Percentiles rank a stretch among this genome's conserved stretches.
Conservation (phyloP, 2,329 filamentous ascomycete genomes). For the Hymenoscyphus occultus region DNA sequence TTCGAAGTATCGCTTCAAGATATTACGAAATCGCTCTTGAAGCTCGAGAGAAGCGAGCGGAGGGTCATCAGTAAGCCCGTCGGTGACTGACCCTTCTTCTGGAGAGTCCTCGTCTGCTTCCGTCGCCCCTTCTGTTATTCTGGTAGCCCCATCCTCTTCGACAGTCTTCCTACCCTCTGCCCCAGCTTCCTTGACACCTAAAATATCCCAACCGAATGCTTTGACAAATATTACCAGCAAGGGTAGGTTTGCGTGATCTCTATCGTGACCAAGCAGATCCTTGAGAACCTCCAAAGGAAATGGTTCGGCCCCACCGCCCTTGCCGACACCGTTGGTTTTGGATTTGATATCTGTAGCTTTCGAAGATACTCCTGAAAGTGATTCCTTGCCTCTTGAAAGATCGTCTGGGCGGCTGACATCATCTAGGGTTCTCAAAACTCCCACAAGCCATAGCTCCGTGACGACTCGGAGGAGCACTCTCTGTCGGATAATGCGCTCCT, state of each 20-base stretch:
- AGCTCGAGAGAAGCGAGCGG: constrained; percentile 74
- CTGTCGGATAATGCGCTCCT: constrained; percentile 84
- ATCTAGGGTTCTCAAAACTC: constrained; percentile 76
- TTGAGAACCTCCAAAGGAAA: constrained; percentile 98
- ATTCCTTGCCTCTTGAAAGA: constrained; percentile 51
- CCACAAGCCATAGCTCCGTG: constrained; percentile 94
- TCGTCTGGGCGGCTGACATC: constrained; percentile 62
- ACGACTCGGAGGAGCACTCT: constrained; percentile 83
- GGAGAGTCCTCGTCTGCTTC: constrained; percentile 48
- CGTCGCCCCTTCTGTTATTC: constrained; percentile 40
- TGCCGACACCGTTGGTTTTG: constrained; percentile 52
- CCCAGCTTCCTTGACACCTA: constrained; percentile 71
- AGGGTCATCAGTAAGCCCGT: constrained; percentile 56
- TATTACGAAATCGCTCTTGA: constrained; percentile 80
- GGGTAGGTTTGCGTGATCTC: constrained; percentile 87
- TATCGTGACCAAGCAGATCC: constrained; percentile 88
- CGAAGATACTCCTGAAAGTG: constrained; percentile 43
- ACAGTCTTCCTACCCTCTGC: constrained; percentile 80
- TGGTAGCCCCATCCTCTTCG: constrained; percentile 73
- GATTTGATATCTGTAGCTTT: constrained; percentile 62
- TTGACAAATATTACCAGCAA: constrained; percentile 95
- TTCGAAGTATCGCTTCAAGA: constrained; percentile 85
- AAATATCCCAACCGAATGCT: constrained; percentile 90
- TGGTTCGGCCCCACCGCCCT: constrained; percentile 73
- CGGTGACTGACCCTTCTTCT: constrained; percentile 46